Evolutionary conservation across 2,329 filamentous ascomycete species (phyloP).

Genomic region (Alternaria conjuncta): DNA sequence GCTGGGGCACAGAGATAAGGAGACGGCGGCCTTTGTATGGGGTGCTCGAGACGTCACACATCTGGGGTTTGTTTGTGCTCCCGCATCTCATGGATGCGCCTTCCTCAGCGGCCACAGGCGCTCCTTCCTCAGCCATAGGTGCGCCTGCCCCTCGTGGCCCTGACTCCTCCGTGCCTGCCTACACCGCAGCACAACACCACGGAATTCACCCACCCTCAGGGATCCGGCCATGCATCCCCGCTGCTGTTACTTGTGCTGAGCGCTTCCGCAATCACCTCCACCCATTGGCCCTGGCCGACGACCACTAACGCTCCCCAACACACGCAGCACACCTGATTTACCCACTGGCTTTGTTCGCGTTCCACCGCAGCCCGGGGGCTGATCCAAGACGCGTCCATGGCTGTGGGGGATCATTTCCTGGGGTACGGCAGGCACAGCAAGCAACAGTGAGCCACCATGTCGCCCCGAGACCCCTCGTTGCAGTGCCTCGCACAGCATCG

Average conservation of each 20-base stretch:
- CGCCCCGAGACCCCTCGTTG: conserved; percentile 5
- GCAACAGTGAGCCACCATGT: conserved; percentile 19
- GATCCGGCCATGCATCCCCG: not conserved
- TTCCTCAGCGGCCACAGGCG: not conserved
- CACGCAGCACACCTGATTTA: conserved; percentile 11
- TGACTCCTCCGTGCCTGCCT: conserved; percentile 3
- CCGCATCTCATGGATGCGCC: not conserved
- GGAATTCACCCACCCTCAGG: not conserved
- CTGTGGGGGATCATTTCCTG: conserved; percentile 29
- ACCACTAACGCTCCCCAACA: conserved; percentile 20
- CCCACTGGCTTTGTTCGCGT: conserved; percentile 25
- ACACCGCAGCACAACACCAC: not conserved
- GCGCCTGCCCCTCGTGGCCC: conserved; percentile 1
- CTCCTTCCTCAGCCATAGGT: conserved; percentile 1
- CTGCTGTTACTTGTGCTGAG: conserved; percentile 10
- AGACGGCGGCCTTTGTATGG: conserved; percentile 11
- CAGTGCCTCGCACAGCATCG: conserved; percentile 13
- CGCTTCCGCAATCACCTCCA: conserved; percentile 12
- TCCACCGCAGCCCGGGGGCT: conserved; percentile 26
- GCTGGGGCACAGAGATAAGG: conserved; percentile 14
- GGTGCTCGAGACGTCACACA: conserved; percentile 15
- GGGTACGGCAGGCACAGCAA: conserved; percentile 27
- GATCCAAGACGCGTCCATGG: conserved; percentile 11
- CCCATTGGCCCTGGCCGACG: conserved; percentile 19
- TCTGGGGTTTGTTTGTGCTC: conserved; percentile 17